Conservation (phyloP, 148 eudicot species). For the Tetragonia tetragonoides region DNA sequence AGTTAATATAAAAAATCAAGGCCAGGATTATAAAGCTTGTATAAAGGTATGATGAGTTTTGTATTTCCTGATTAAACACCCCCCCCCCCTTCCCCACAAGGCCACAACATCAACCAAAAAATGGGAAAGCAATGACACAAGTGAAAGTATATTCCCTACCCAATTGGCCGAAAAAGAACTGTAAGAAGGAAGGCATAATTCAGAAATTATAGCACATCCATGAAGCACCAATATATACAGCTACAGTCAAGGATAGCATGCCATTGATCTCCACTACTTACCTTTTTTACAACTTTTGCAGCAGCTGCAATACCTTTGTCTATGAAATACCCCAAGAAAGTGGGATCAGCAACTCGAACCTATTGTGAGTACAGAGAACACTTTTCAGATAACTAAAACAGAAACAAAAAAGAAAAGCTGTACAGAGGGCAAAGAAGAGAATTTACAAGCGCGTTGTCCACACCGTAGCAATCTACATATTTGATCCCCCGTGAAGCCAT, state of each 20-base stretch:
- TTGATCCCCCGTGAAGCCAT: constrained; percentile 86
- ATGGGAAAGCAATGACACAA: no score
- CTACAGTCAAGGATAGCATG: background rate
- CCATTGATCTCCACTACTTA: constrained; percentile 16
- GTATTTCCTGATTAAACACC: no score
- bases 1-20: background rate
- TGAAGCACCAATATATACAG: background rate
- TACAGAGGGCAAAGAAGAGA: constrained; percentile 14
- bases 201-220: background rate
- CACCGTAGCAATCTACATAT: constrained; percentile 95
- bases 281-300: constrained; percentile 98
- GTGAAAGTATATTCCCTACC: no score
- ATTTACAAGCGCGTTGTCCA: constrained; percentile 91
- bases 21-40: no score
- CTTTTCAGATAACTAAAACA: constrained; percentile 17
- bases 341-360: constrained; percentile 99
- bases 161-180: background rate
- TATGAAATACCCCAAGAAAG: constrained; percentile 93
- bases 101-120: no score
- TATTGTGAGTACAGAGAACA: constrained; percentile 31
- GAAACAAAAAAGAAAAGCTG: constrained; percentile 1
- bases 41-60: no score
- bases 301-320: constrained; percentile 82
- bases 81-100: no score
- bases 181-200: background rate